phyloP scores from a whole-genome alignment of 257 asterid genomes.

The Handroanthus guayacan region DNA sequence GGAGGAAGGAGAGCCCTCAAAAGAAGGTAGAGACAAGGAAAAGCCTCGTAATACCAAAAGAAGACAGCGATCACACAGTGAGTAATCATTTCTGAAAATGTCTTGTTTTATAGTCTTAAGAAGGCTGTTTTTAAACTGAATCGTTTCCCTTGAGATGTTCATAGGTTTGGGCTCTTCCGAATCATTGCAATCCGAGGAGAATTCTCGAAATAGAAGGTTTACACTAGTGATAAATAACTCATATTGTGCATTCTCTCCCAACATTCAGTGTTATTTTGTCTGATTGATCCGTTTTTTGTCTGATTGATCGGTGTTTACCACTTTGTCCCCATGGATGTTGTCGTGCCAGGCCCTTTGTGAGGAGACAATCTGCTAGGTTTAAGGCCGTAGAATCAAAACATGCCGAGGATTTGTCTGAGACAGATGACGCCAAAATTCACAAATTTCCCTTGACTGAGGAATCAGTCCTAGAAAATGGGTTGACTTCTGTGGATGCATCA shows the following conservation, averaged over 20 bases:
- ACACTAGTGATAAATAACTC: not conserved
- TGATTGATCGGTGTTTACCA: not conserved
- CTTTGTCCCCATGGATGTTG: not conserved
- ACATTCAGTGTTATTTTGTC: not conserved
- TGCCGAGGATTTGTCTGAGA: slow-evolving; percentile 41
- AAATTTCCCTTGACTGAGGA: slow-evolving; percentile 33
- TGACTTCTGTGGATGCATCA: slow-evolving; percentile 32
- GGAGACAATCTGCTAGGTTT: slow-evolving; percentile 71
- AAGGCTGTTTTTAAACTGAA: slow-evolving; percentile 11
- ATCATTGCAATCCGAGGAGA: slow-evolving; percentile 44
- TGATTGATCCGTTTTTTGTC: not conserved
- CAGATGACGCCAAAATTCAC: slow-evolving; percentile 30
- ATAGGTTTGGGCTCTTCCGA: slow-evolving; percentile 51
- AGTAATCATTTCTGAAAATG: slow-evolving; percentile 34
- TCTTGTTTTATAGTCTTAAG: not conserved
- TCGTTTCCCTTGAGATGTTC: slow-evolving; percentile 16
- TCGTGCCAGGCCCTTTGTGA: slow-evolving; percentile 47
- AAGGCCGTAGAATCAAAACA: slow-evolving; percentile 47
- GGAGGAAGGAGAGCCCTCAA: slow-evolving; percentile 34
- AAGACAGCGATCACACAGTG: slow-evolving; percentile 51
- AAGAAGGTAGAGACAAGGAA: slow-evolving; percentile 36
- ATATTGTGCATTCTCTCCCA: not conserved
- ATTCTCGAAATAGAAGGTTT: slow-evolving; percentile 54
- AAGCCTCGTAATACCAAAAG: slow-evolving; percentile 42
- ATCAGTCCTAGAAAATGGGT: slow-evolving; percentile 41